Base-by-base conservation (phyloP, 371 early-diverging fungal genomes). In the Saksenaea vasiformis region DNA sequence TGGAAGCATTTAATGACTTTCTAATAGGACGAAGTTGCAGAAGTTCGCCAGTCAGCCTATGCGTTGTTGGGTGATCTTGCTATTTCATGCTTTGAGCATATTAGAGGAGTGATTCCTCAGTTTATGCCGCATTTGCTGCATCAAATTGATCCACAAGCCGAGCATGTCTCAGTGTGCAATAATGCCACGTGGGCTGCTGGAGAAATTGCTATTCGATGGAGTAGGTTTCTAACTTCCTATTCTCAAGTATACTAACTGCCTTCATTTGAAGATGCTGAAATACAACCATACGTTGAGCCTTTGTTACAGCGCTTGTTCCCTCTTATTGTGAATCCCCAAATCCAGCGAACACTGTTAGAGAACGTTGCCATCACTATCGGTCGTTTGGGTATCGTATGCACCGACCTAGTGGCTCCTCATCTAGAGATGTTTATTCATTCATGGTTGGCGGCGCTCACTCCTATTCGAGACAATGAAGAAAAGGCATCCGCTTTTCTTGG, bases 111-210 rank as follows among this genome's bases (percentile, higher is more conserved):
- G 65, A 71, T 96, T 61, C 84, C 86, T 54, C 85, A 84, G 37
- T 83, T 93, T 69, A 85, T 96, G 85, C 87, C 85, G 53, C 84
- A 87, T 55, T 72, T 95, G 27, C 85, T 95, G 60, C 66, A 73
- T 19, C 93, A 91, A 72, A 89, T 94, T 60, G 85, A 86, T 58
- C 86, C 83, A 65, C 73, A 81, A 65, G 77, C 80, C 13, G 87
- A 89, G 35, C 83, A 83, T 66, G 80, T 90, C 38, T 83, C 87
- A 39, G 91, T 91, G 17, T 89, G 91, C 78, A 97, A 96, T 76
- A 97, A 97, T 72, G 96, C 96, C 8, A 85, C 91, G 2, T 97
- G 98, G 98, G 92, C 96, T 5, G 90, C 88, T 15, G 98, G 96
- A 58, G 97, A 97, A 82, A 92, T 97, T 68, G 90, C 95, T 10